Percentiles rank a stretch among this genome's conserved stretches.
Evolutionary conservation across 2,329 filamentous ascomycete species (phyloP).

Genomic region (Rutstroemia sp.): DNA sequence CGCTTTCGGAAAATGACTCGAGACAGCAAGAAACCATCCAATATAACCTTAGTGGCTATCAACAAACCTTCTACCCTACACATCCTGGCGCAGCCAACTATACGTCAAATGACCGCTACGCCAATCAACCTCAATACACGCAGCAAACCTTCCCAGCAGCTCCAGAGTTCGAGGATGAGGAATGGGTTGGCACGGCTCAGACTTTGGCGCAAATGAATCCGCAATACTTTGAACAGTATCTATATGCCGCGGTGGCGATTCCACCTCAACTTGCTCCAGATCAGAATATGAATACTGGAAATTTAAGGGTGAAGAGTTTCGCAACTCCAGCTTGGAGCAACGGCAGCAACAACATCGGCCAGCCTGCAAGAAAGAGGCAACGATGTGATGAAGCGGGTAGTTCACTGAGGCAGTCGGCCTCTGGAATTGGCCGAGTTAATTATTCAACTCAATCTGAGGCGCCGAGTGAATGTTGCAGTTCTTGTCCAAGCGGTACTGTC

Average conservation of each 20-base stretch:
- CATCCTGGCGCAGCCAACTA: not conserved
- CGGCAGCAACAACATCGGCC: not conserved
- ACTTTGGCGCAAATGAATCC: not conserved
- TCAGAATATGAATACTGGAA: not conserved
- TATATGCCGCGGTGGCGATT: too few relatives aligned
- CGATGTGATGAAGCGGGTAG: not conserved
- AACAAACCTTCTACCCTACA: not conserved
- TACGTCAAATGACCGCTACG: not conserved
- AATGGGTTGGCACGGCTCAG: not conserved
- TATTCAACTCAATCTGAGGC: not conserved
- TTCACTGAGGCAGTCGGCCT: not conserved
- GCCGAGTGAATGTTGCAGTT: conserved; percentile 25
- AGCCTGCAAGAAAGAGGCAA: not conserved
- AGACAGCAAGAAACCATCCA: not conserved
- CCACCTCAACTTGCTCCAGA: not conserved
- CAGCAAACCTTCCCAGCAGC: not conserved
- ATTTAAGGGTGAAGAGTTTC: not conserved
- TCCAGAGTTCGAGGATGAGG: not conserved
- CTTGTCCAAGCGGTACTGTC: conserved; percentile 19
- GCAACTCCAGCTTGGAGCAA: not conserved
- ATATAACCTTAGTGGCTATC: conserved; percentile 1
- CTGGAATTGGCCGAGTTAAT: not conserved
- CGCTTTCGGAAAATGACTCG: not conserved
- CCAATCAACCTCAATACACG: not conserved
- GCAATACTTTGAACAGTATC: not conserved